Base-by-base conservation (phyloP, 2,329 filamentous ascomycete species). In the Penicillium brevicompactum region DNA sequence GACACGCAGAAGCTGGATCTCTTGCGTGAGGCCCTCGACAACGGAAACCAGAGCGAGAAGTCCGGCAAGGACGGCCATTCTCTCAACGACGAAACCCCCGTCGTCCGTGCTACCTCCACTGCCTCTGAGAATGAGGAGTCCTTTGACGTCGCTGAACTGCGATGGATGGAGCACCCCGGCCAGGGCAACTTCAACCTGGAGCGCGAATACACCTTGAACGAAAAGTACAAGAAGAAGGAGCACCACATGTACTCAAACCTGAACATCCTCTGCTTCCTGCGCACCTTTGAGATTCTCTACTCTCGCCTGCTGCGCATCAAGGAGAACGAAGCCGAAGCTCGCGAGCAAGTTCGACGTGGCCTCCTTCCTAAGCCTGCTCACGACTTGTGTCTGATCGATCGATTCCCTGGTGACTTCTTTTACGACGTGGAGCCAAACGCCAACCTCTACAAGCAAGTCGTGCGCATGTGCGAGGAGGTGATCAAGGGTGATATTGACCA, bases 211-310 rank as follows among this genome's bases (percentile, higher is more conserved):
- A 80, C 89, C 76, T 57, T 84, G 41, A 91, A 96, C 58, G 89
- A 92, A 49, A 87, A 90, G 55, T 96, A 94, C 75, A 82, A 83
- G 63, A 89, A 92, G 45, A 86, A 87, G 10, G 87, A 85, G 75
- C 96, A 91, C 78, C 93, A 93, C 70, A 86, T 97, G 70, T 99
- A 95, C 78, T 88, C 88, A 71, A 97, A 97, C 72, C 85, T 91
- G 66, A 91, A 89, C 3, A 88, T 99, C 56, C 96, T 92, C 70
- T 92, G 94, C 74, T 97, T 99, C 81, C 89, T 99, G 78, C 90
- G 89, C 64, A 87, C 96, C 58, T 94, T 99, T 72, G 87, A 96
- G 69, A 89, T 89, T n/a, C 80, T 99, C 5, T 97, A 96, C 75
- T 85, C 87, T 67, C 87, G 94, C 40, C 82, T 99, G 13, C 81